Evolutionary conservation across 2,329 filamentous ascomycete genomes (phyloP).

Genomic region (Diaporthe citrichinensis): DNA sequence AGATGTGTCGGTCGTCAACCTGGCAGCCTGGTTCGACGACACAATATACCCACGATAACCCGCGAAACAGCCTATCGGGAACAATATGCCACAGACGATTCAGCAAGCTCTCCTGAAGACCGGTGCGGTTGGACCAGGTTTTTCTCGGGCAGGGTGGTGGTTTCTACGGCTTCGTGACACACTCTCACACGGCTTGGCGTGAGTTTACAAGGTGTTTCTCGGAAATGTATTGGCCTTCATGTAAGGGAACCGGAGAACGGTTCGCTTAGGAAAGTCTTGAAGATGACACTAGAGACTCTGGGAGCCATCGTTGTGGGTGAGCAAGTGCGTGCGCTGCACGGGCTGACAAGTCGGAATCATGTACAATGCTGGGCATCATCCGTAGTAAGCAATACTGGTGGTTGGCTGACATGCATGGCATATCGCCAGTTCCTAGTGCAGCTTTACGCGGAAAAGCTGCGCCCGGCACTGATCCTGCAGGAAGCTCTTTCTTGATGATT

Average conservation of each 20-base stretch:
- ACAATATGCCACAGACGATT: not conserved
- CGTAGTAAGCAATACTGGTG: constrained; percentile 20
- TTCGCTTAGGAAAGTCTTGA: not conserved
- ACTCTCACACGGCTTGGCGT: not conserved
- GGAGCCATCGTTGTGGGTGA: not conserved
- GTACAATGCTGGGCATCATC: constrained; percentile 20
- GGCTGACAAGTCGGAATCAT: constrained; percentile 16
- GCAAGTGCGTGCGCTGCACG: not conserved
- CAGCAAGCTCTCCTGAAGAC: not conserved
- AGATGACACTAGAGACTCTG: not conserved
- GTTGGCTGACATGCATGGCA: constrained; percentile 25
- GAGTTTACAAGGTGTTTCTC: not conserved
- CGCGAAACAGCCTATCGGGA: constrained; percentile 21
- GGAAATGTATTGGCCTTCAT: not conserved
- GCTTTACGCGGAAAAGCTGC: constrained; percentile 17
- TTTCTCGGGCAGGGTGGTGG: not conserved
- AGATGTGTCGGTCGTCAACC: not conserved
- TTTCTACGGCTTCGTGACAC: not conserved
- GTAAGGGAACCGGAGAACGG: not conserved
- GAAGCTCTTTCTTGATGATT: constrained; percentile 7
- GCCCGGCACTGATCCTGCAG: constrained; percentile 33
- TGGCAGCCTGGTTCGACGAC: constrained; percentile 8
- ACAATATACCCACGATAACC: constrained; percentile 29
- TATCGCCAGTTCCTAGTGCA: not conserved
- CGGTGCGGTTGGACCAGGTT: not conserved